Evolutionary conservation across 2,329 filamentous ascomycete species (phyloP).

Genomic region (Beauveria brongniartii): DNA sequence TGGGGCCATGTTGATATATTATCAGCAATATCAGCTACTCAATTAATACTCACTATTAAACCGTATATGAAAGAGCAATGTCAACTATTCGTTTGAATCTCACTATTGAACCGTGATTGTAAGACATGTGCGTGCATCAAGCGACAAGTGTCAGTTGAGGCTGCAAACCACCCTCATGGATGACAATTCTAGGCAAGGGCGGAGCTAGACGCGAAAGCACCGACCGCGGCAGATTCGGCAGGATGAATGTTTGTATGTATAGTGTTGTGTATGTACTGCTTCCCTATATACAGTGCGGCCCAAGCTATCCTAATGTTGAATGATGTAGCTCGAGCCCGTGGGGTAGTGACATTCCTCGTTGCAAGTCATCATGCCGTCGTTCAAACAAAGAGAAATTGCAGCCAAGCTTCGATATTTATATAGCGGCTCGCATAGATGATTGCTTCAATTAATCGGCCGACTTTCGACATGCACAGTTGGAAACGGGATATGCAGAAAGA

Average conservation of each 20-base stretch:
- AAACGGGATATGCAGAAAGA: background rate
- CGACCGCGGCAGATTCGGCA: background rate
- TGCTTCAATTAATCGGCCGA: background rate
- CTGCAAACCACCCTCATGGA: background rate
- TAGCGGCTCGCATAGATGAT: background rate
- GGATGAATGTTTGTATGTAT: background rate
- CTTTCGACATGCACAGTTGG: background rate
- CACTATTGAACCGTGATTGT: too few relatives aligned
- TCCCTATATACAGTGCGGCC: background rate
- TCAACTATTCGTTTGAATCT: background rate
- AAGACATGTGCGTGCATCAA: background rate
- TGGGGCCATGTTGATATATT: background rate
- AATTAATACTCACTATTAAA: background rate
- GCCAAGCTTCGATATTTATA: background rate
- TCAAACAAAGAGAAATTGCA: background rate
- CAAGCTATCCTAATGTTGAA: slow-evolving; percentile 2
- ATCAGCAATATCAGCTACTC: background rate
- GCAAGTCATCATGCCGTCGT: background rate
- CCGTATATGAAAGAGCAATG: background rate
- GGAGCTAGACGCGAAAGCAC: background rate
- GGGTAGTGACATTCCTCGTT: background rate
- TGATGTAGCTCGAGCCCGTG: background rate
- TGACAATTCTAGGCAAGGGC: too few relatives aligned
- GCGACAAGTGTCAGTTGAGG: background rate
- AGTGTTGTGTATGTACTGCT: background rate